Conservation (phyloP, 192 early-diverging fungal genomes). For the Funneliformis geosporum region DNA sequence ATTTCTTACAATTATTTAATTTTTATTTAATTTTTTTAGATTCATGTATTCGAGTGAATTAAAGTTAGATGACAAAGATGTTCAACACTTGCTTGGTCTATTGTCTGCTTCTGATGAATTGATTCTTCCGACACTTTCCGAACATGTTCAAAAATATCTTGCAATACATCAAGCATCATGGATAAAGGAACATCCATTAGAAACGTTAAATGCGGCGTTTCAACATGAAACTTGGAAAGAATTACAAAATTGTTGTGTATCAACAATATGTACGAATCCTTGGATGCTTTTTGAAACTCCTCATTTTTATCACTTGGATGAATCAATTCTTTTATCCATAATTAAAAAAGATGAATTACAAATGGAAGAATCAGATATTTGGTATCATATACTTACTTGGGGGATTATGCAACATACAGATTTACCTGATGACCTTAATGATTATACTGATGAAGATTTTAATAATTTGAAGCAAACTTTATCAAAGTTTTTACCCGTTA, state of each 20-base stretch:
- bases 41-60: conserved; percentile 18
- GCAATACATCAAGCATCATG: neutral
- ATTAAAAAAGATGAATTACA: conserved; percentile 2
- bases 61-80: neutral
- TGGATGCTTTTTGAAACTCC: neutral
- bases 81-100: neutral
- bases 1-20: neutral
- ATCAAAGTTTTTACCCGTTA: neutral
- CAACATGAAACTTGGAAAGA: neutral
- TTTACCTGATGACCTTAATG: conserved; percentile 12
- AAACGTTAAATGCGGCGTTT: conserved; percentile 2
- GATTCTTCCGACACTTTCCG: neutral
- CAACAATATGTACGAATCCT: neutral
- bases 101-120: conserved; percentile 21
- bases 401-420: conserved; percentile 11
- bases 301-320: conserved; percentile 7
- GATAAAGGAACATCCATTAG: neutral
- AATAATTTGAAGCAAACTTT: neutral
- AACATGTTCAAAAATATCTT: conserved; percentile 18
- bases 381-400: conserved; percentile 25
- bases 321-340: conserved; percentile 5
- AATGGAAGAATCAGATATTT: conserved; percentile 31
- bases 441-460: conserved; percentile 11
- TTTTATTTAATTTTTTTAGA: conserved; percentile 2
- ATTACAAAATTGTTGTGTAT: conserved; percentile 24